phyloP scores from a whole-genome alignment of 2,329 filamentous ascomycete species.

The Ilyonectria sp. region DNA sequence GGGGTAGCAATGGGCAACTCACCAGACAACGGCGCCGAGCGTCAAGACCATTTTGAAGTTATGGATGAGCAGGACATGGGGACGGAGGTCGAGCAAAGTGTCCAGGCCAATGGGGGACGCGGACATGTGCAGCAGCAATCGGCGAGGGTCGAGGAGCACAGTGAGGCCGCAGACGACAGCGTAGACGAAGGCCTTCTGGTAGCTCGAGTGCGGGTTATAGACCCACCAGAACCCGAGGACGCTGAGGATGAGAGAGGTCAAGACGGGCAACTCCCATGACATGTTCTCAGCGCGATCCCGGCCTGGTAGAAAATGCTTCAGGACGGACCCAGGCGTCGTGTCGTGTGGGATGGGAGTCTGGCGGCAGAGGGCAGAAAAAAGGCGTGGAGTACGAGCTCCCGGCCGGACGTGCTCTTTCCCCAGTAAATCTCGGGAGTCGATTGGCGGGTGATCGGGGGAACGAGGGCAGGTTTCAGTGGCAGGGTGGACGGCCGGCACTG shows the following conservation, averaged over 20 bases:
- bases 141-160: constrained; percentile 53
- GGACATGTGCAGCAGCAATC: constrained; percentile 49
- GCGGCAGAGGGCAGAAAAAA: constrained; percentile 50
- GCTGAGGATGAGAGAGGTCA: constrained; percentile 58
- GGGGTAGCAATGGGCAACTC: constrained; percentile 44
- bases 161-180: constrained; percentile 51
- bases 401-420: constrained; percentile 33
- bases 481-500: constrained; percentile 17
- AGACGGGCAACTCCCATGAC: constrained; percentile 60
- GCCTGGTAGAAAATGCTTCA: constrained; percentile 42
- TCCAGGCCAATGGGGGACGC: constrained; percentile 49
- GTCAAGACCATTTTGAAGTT: constrained; percentile 71
- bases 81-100: constrained; percentile 57
- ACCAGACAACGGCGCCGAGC: constrained; percentile 69
- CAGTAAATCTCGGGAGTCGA: constrained; percentile 47
- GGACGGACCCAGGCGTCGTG: constrained; percentile 43
- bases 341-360: constrained; percentile 45
- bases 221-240: constrained; percentile 57
- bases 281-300: constrained; percentile 57
- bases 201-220: constrained; percentile 52
- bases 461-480: constrained; percentile 13
- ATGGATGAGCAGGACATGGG: constrained; percentile 63
- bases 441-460: constrained; percentile 39
- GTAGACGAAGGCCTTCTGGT: constrained; percentile 52
- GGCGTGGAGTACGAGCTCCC: constrained; percentile 42